A percentile compares a stretch with the other conserved stretches of the same genome.
Conservation (phyloP, 2,329 filamentous ascomycete species). For the Exophiala bonariae region DNA sequence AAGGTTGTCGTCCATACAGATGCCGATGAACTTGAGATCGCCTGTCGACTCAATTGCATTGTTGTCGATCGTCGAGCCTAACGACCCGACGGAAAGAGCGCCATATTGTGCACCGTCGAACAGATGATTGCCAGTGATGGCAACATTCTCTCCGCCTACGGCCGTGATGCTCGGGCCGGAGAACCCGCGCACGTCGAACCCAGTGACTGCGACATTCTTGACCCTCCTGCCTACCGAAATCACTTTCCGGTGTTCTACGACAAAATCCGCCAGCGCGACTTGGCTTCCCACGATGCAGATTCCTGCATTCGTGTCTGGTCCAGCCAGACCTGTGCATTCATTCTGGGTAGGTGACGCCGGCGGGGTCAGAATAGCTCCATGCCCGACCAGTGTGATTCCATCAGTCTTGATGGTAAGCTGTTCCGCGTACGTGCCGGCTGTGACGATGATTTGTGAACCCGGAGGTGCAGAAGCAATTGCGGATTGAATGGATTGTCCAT, state of each 20-base stretch:
- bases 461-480: slow-evolving; percentile 16
- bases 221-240: slow-evolving; percentile 17
- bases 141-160: slow-evolving; percentile 14
- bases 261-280: slow-evolving; percentile 14
- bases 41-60: slow-evolving; percentile 13
- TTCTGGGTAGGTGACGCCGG: slow-evolving; percentile 8
- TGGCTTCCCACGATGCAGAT: slow-evolving; percentile 18
- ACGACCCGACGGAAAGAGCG: slow-evolving; percentile 15
- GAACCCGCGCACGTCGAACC: slow-evolving; percentile 18
- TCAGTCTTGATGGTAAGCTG: slow-evolving; percentile 16
- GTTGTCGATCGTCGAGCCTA: slow-evolving; percentile 8
- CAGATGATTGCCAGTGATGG: slow-evolving; percentile 12
- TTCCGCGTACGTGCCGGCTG: slow-evolving; percentile 20
- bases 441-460: slow-evolving; percentile 18
- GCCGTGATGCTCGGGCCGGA: slow-evolving; percentile 16
- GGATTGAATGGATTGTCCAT: slow-evolving; percentile 20
- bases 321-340: slow-evolving; percentile 17
- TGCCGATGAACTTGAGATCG: slow-evolving; percentile 13
- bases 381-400: slow-evolving; percentile 13
- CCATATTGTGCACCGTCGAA: slow-evolving; percentile 17
- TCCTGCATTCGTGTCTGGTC: slow-evolving; percentile 15
- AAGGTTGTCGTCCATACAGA: slow-evolving; percentile 23
- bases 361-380: slow-evolving; percentile 19
- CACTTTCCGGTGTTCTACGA: slow-evolving; percentile 18
- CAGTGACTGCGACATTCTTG: slow-evolving; percentile 14